A percentile compares a stretch with the other conserved stretches of the same genome.
These are phyloP conservation scores for Cladorrhinum sp. DNA, from an alignment of 2,329 filamentous ascomycete species.

Conservation along the genomic window DNA sequence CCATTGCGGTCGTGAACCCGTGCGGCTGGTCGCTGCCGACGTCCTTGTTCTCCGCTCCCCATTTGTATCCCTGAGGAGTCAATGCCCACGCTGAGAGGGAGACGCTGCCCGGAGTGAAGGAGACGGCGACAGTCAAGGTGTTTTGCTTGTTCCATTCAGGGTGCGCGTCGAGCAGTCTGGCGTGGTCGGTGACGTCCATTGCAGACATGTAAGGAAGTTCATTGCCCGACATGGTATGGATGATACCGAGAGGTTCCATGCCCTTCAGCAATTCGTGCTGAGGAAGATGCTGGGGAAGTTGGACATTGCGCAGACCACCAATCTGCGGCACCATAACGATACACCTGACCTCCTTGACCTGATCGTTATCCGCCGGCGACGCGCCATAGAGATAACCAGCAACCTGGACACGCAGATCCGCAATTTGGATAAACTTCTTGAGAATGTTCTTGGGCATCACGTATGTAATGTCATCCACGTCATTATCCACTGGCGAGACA, in stretches of 20 bases:
- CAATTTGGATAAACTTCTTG: conserved; percentile 96
- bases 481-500: conserved; percentile 91
- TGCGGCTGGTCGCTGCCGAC: conserved; percentile 87
- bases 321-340: conserved; percentile 98
- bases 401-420: conserved; percentile 93
- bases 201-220: conserved; percentile 97
- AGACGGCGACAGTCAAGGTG: conserved; percentile 91
- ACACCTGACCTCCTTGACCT: conserved; percentile 94
- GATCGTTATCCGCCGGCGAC: conserved; percentile 89
- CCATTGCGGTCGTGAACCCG: conserved; percentile 88
- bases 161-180: conserved; percentile 83
- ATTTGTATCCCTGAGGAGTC: conserved; percentile 89
- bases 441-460: conserved; percentile 99
- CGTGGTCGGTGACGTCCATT: conserved; percentile 89
- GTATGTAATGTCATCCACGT: conserved; percentile 88
- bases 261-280: conserved; percentile 85
- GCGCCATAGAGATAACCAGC: conserved; percentile 92
- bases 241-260: conserved; percentile 88
- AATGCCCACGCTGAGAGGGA: conserved; percentile 92
- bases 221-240: conserved; percentile 92
- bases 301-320: conserved; percentile 85
- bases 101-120: conserved; percentile 94
- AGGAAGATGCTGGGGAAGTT: conserved; percentile 83
- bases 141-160: conserved; percentile 77
- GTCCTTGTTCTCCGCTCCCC: conserved; percentile 96